phyloP scores from a whole-genome alignment of 2,329 filamentous ascomycete species.

The Whalleya microplaca region DNA sequence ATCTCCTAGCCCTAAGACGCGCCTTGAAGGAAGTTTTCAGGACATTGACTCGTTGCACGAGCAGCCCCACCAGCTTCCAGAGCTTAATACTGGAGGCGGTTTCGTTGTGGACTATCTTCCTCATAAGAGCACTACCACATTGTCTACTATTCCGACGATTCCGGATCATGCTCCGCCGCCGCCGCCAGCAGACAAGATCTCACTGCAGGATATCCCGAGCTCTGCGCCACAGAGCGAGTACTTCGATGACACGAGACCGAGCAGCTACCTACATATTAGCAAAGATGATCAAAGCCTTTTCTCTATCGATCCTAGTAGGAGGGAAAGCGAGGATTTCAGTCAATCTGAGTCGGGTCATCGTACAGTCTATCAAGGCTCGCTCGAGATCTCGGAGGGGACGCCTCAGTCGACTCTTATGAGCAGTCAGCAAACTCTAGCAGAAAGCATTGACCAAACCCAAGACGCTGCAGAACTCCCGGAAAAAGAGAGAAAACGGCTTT shows the following conservation, averaged over 20 bases:
- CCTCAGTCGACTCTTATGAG: slow-evolving; percentile 43
- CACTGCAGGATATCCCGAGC: slow-evolving; percentile 32
- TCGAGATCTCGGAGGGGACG: slow-evolving; percentile 47
- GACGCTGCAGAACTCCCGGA: slow-evolving; percentile 44
- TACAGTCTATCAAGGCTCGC: slow-evolving; percentile 51
- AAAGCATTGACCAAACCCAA: slow-evolving; percentile 41
- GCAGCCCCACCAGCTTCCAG: slow-evolving; percentile 48
- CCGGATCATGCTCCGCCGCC: slow-evolving; percentile 57
- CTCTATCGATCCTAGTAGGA: slow-evolving; percentile 48
- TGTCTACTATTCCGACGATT: slow-evolving; percentile 35
- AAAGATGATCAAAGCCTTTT: slow-evolving; percentile 47
- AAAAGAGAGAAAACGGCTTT: slow-evolving; percentile 71
- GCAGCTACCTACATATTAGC: slow-evolving; percentile 45
- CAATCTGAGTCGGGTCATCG: slow-evolving; percentile 48
- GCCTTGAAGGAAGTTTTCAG: slow-evolving; percentile 37
- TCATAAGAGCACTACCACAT: slow-evolving; percentile 35
- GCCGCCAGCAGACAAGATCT: slow-evolving; percentile 45
- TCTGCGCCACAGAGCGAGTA: slow-evolving; percentile 45
- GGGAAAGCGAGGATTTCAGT: slow-evolving; percentile 50
- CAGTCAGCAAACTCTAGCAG: slow-evolving; percentile 38
- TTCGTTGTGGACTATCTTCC: slow-evolving; percentile 53
- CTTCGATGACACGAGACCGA: slow-evolving; percentile 47
- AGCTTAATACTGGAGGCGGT: slow-evolving; percentile 55
- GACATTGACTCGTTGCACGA: slow-evolving; percentile 32
- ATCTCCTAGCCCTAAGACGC: slow-evolving; percentile 39